Evolutionary conservation across 805 yeast species (phyloP).

Genomic region (Candida corydali): DNA sequence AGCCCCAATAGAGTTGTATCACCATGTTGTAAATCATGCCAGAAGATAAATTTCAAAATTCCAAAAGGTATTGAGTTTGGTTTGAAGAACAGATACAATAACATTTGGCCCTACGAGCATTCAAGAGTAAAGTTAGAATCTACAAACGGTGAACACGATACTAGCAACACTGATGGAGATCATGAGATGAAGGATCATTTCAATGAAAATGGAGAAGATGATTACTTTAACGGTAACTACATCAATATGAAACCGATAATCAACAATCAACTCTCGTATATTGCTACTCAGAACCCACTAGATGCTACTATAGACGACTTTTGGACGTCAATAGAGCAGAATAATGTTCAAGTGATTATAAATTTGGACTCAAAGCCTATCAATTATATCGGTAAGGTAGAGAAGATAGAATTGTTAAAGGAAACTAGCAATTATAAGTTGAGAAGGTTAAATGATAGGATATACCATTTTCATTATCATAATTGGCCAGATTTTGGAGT

Average conservation of each 20-base stretch:
- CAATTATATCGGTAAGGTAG: slow-evolving; percentile 3
- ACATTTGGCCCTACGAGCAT: slow-evolving; percentile 48
- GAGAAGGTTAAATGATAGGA: slow-evolving; percentile 13
- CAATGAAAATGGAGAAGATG: slow-evolving; percentile 21
- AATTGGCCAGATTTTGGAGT: slow-evolving; percentile 49
- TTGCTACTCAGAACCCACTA: slow-evolving; percentile 46
- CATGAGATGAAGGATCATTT: background rate
- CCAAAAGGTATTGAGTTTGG: slow-evolving; percentile 45
- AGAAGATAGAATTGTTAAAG: slow-evolving; percentile 7
- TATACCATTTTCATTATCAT: slow-evolving; percentile 37
- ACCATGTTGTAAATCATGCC: slow-evolving; percentile 40
- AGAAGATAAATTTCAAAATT: slow-evolving; percentile 31
- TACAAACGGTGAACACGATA: background rate
- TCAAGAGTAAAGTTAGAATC: slow-evolving; percentile 34
- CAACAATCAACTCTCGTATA: slow-evolving; percentile 21
- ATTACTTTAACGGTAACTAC: slow-evolving; percentile 45
- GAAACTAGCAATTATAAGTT: slow-evolving; percentile 14
- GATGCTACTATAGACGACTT: slow-evolving; percentile 39
- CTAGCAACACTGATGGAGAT: too few relatives aligned
- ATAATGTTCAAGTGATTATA: slow-evolving; percentile 28
- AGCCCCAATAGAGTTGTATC: slow-evolving; percentile 27
- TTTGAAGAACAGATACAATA: slow-evolving; percentile 41
- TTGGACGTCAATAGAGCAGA: slow-evolving; percentile 36
- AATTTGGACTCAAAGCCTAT: slow-evolving; percentile 11
- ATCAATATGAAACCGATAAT: slow-evolving; percentile 26